Percentiles rank a stretch among this genome's conserved stretches.
phyloP scores from a whole-genome alignment of 2,329 filamentous ascomycete species.

The Fusarium globosum region DNA sequence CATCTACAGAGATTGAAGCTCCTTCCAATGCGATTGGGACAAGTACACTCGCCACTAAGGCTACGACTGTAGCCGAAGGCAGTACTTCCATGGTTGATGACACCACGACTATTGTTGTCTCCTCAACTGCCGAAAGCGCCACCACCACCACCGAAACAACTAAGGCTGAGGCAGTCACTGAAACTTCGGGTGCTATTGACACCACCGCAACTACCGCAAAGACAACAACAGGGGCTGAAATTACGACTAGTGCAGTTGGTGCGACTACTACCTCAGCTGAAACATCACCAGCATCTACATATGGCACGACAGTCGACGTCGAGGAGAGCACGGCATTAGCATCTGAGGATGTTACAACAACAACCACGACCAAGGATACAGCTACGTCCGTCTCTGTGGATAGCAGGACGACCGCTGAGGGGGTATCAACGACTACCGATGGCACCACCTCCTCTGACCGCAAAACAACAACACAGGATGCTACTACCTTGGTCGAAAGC shows the following conservation, averaged over 20 bases:
- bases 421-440: fast-evolving
- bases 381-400: fast-evolving
- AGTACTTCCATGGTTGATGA: not conserved
- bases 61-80: not conserved
- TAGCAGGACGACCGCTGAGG: fast-evolving
- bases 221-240: not conserved
- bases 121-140: fast-evolving
- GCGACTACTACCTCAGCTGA: fast-evolving
- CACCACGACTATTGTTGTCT: fast-evolving
- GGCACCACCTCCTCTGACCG: not conserved
- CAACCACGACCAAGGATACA: fast-evolving
- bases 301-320: fast-evolving
- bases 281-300: not conserved
- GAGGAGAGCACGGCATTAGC: fast-evolving
- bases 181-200: fast-evolving
- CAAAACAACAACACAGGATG: not conserved
- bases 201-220: fast-evolving
- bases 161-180: fast-evolving
- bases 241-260: fast-evolving
- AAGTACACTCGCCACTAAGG: fast-evolving
- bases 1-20: fast-evolving
- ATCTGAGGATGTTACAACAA: not conserved
- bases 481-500: not conserved
- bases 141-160: not conserved
- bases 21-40: not conserved